A percentile compares a stretch with the other conserved stretches of the same genome.
Evolutionary conservation across 352 stramenopile species (phyloP).

Genomic region (Phytopythium helicoides): DNA sequence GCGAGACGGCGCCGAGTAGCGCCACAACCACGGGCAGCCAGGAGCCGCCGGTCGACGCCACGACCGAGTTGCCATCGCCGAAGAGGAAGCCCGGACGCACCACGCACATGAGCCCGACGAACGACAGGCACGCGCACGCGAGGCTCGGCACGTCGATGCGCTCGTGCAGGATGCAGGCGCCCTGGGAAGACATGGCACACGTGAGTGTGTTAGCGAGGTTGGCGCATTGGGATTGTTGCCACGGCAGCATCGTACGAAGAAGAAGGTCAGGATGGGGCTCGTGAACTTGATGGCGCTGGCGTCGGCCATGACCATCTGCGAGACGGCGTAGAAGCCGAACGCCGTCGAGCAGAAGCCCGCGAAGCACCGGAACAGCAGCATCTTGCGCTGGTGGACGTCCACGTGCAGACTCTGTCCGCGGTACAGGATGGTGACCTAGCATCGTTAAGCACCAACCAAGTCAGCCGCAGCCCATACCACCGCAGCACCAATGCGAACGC

Average conservation of each 20-base stretch:
- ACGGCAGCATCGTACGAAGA: conserved; percentile 46
- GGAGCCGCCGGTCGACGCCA: conserved; percentile 34
- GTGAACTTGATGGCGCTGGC: conserved; percentile 63
- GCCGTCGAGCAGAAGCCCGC: conserved; percentile 58
- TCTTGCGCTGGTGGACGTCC: conserved; percentile 26
- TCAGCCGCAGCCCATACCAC: background rate
- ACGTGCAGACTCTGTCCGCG: conserved; percentile 37
- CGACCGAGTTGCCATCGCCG: conserved; percentile 36
- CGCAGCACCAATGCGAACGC: conserved; percentile 4
- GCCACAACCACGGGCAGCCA: conserved; percentile 50
- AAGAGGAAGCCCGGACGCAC: conserved; percentile 46
- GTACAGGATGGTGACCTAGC: conserved; percentile 12
- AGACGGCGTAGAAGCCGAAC: conserved; percentile 72
- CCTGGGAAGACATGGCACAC: conserved; percentile 4
- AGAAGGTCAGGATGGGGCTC: conserved; percentile 57
- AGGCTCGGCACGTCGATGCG: conserved; percentile 40
- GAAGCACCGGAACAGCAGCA: conserved; percentile 56
- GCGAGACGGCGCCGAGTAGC: conserved; percentile 51
- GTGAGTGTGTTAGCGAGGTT: no score
- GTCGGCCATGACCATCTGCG: conserved; percentile 72
- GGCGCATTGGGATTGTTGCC: no score
- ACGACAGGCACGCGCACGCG: conserved; percentile 28
- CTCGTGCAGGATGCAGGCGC: conserved; percentile 26
- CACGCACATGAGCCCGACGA: conserved; percentile 46
- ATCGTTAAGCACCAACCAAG: background rate